Percentiles rank a stretch among this genome's conserved stretches.
phyloP scores from a whole-genome alignment of 1,139 yeast genomes.

The Candida gigantensis region DNA sequence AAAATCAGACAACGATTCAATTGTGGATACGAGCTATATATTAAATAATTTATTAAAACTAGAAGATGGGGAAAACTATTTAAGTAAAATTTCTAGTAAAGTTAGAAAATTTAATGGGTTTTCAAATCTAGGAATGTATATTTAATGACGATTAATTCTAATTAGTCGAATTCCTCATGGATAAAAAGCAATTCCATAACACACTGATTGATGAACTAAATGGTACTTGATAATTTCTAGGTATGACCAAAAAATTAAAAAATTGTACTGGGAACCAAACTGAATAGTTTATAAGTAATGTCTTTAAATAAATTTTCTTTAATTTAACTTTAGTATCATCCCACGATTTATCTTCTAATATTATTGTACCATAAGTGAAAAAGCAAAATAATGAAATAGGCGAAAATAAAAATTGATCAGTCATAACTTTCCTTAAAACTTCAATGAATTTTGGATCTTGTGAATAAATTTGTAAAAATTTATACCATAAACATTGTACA shows the following conservation, averaged over 20 bases:
- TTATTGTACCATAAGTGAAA: constrained; percentile 80
- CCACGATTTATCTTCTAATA: constrained; percentile 73
- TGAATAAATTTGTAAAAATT: constrained; percentile 75
- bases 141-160: constrained; percentile 19
- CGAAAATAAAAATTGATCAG: constrained; percentile 87
- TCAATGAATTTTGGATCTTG: constrained; percentile 82
- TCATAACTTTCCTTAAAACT: constrained; percentile 79
- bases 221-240: constrained; percentile 82
- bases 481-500: constrained; percentile 88
- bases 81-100: constrained; percentile 26
- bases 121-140: constrained; percentile 43
- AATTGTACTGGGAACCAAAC: constrained; percentile 98
- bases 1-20: constrained; percentile 38
- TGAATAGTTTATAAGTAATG: constrained; percentile 74
- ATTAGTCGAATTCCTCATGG: constrained; percentile 59
- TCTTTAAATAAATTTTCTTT: constrained; percentile 66
- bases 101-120: constrained; percentile 39
- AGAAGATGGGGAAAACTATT: constrained; percentile 20
- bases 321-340: constrained; percentile 66
- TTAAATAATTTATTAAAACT: constrained; percentile 19
- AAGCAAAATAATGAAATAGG: constrained; percentile 82
- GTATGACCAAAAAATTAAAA: constrained; percentile 79
- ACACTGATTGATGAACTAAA: constrained; percentile 89
- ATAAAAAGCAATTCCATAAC: constrained; percentile 88
- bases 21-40: constrained; percentile 34